Conservation (phyloP, 139 green algal species). For the Coccomyxa sp. region DNA sequence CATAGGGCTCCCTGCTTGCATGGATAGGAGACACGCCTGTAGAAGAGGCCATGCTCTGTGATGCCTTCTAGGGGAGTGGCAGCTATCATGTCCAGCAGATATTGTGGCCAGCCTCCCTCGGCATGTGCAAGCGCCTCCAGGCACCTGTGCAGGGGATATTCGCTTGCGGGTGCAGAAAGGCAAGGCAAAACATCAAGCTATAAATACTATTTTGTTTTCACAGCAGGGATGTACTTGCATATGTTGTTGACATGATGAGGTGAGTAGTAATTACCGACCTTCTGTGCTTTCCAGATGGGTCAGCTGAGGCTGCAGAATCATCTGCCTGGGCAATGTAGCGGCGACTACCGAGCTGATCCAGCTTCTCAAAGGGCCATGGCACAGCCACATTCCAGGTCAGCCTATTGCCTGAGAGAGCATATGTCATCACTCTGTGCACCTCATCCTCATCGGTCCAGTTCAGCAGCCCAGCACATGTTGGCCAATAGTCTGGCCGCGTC, state of each 20-base stretch:
- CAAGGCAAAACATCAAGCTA: neutral
- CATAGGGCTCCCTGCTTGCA: no score
- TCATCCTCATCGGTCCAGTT: neutral
- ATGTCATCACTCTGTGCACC: neutral
- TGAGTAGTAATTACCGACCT: neutral
- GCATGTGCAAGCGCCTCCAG: neutral
- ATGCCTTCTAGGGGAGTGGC: neutral
- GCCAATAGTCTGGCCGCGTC: neutral
- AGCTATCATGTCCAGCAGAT: neutral
- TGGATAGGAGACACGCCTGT: no score
- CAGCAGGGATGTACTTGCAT: neutral
- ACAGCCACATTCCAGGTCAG: conserved; percentile 3
- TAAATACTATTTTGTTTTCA: neutral
- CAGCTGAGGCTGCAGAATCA: no score
- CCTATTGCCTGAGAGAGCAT: neutral
- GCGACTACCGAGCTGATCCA: neutral
- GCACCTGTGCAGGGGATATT: neutral
- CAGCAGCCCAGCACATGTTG: neutral
- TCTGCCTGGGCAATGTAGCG: neutral
- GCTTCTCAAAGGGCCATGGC: neutral
- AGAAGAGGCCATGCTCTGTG: conserved; percentile 4
- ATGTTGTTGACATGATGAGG: neutral
- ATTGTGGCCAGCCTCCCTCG: neutral
- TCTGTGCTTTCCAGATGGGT: neutral
- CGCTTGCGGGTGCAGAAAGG: neutral